Evolutionary conservation across 2,329 filamentous ascomycete species (phyloP).

Genomic region (Canariomyces notabilis): DNA sequence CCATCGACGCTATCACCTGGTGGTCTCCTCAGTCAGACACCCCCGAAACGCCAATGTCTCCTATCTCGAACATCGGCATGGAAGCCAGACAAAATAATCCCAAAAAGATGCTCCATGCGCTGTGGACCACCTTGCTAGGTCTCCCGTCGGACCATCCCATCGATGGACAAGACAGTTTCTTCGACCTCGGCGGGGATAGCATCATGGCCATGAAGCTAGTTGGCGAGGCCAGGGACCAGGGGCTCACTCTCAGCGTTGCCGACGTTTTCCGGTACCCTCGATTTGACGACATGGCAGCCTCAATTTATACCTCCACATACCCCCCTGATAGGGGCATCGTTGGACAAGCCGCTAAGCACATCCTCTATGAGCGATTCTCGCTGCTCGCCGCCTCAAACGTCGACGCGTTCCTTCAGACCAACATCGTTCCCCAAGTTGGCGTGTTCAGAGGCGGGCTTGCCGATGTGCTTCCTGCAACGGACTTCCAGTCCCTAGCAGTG

Average conservation of each 20-base stretch:
- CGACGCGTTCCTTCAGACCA: conserved; percentile 22
- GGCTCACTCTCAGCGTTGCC: conserved; percentile 22
- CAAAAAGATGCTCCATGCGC: conserved; percentile 11
- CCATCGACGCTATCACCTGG: neutral
- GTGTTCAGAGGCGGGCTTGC: conserved; percentile 24
- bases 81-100: neutral
- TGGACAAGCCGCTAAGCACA: neutral
- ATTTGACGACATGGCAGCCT: conserved; percentile 17
- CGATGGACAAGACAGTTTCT: conserved; percentile 30
- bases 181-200: conserved; percentile 34
- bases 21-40: neutral
- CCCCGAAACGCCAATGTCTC: neutral
- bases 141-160: conserved; percentile 16
- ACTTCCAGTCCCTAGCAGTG: conserved; percentile 25
- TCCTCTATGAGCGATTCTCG: conserved; percentile 22
- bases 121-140: conserved; percentile 21
- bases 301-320: neutral
- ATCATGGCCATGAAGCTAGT: conserved; percentile 41
- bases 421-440: conserved; percentile 22
- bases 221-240: conserved; percentile 29
- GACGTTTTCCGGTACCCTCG: conserved; percentile 24
- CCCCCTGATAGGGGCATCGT: neutral
- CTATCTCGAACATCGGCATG: neutral
- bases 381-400: conserved; percentile 23
- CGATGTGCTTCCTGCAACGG: conserved; percentile 25